phyloP scores from a whole-genome alignment of 1,284 basidiomycete genomes.

The Bondarzewia mesenterica region DNA sequence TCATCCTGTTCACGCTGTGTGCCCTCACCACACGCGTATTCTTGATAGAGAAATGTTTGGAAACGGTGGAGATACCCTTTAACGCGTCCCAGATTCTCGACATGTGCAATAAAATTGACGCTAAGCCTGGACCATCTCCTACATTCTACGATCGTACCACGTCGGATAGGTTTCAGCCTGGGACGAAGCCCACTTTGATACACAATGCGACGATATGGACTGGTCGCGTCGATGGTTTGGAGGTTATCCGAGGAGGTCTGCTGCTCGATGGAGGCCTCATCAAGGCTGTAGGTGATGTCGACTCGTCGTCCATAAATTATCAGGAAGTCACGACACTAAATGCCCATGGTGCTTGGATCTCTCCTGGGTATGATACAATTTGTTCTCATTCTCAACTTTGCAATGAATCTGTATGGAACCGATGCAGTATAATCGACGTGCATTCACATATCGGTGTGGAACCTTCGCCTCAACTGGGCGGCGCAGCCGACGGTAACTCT shows the following conservation, averaged over 20 bases:
- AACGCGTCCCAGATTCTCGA: background rate
- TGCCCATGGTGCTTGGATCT: conserved; percentile 27
- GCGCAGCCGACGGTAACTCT: conserved; percentile 28
- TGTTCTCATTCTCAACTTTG: background rate
- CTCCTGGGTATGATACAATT: conserved; percentile 24
- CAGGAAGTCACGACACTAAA: conserved; percentile 19
- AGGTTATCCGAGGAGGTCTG: conserved; percentile 27
- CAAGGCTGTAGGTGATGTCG: conserved; percentile 20
- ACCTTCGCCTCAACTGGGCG: conserved; percentile 16
- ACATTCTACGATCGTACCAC: conserved; percentile 32
- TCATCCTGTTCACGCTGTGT: background rate
- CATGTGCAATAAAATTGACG: conserved; percentile 18
- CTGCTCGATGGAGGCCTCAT: conserved; percentile 30
- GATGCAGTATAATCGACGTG: conserved; percentile 10
- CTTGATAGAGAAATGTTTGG: background rate
- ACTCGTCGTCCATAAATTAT: conserved; percentile 6
- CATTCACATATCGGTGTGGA: conserved; percentile 20
- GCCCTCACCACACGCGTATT: background rate
- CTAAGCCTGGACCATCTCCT: conserved; percentile 28
- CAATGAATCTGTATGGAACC: background rate
- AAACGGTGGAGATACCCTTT: too few relatives aligned
- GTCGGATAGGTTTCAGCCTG: conserved; percentile 44
- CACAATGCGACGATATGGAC: conserved; percentile 61
- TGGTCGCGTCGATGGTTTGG: conserved; percentile 24
- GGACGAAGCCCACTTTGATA: conserved; percentile 40